These are phyloP conservation scores for Saccharum hybrid DNA, from an alignment of 202 grass and related monocot species.

Conservation along the genomic window DNA sequence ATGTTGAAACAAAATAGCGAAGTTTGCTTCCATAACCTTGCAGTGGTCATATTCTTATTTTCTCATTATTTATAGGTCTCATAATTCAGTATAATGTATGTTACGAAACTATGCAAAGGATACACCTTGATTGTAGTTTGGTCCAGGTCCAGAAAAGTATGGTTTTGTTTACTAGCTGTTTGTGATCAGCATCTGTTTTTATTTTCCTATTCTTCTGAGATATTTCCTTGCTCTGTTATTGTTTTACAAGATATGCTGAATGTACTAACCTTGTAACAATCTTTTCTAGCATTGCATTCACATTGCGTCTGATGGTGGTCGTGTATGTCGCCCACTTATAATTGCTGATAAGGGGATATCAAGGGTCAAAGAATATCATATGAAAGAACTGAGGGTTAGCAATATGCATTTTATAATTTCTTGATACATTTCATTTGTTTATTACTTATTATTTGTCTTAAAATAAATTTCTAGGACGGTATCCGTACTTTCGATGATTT, in stretches of 20 bases:
- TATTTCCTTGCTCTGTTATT: neutral
- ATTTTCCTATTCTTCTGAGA: slow-evolving; percentile 8
- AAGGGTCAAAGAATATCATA: slow-evolving; percentile 84
- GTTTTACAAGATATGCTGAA: slow-evolving; percentile 24
- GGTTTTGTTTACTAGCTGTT: slow-evolving; percentile 11
- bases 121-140: slow-evolving; percentile 6
- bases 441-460: slow-evolving; percentile 14
- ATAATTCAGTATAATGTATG: too few relatives aligned
- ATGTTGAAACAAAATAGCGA: too few relatives aligned
- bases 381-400: slow-evolving; percentile 86
- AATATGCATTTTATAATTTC: slow-evolving; percentile 38
- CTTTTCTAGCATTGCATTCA: slow-evolving; percentile 79
- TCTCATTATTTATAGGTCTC: neutral
- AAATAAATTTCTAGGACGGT: slow-evolving; percentile 63
- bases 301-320: slow-evolving; percentile 92
- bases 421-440: slow-evolving; percentile 40
- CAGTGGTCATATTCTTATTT: neutral
- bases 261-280: slow-evolving; percentile 44
- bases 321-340: slow-evolving; percentile 94
- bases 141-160: neutral
- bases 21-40: neutral
- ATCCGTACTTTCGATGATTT: slow-evolving; percentile 92
- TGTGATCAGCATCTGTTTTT: slow-evolving; percentile 18
- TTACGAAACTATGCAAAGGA: neutral
- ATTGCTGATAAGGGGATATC: slow-evolving; percentile 92